Evolutionary conservation across 371 early-diverging fungal genomes (phyloP), one percentile per base, ranked within the genome.

Genomic region (Mortierella sp.): DNA sequence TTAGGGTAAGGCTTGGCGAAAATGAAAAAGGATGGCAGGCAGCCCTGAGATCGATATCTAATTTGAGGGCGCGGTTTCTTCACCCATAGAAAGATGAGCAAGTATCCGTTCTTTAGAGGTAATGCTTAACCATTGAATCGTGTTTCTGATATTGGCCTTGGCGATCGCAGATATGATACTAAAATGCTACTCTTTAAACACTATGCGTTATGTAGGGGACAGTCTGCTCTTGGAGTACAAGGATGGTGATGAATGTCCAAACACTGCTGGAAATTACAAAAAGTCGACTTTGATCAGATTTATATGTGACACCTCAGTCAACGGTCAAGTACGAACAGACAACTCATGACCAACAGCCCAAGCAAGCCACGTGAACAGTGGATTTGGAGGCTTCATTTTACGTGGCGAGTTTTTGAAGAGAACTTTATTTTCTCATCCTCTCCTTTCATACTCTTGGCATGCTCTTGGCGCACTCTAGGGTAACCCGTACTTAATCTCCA

Each of bases 211-310:
- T 11, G 19, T 72, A 77, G 78, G 76, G 9, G 76, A 81, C 59
- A 75, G 47, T 40, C 62, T 81, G 59, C 36, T 81, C 21, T 58
- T 81, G 48, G 72, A 75, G 58, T 81, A 81, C 70, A 69, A 58
- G 55, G 63, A 67, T 38, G 81, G 81, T 1, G 76, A 75, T 36
- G 72, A 75, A 0, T 81, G 81, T 57, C 69, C 65, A 11, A 69
- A 75, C 21, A 69, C 80, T 36, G 28, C 43, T 28, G 61, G 40
- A 21, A 59, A 72, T 45, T 65, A 66, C 64, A 65, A 66, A 58
- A 81, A 68, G 60, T 80, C 81, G 63, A 81, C 81, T 0, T 16
- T 66, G 36, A 75, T 81, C 63, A 72, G 66, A 0, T 81, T 81
- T 62, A 9, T 69, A 40, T 81, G 81, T 48, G 81, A 81, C 52